Conservation (phyloP, 257 asterid genomes). For the Gardenia jasminoides region DNA sequence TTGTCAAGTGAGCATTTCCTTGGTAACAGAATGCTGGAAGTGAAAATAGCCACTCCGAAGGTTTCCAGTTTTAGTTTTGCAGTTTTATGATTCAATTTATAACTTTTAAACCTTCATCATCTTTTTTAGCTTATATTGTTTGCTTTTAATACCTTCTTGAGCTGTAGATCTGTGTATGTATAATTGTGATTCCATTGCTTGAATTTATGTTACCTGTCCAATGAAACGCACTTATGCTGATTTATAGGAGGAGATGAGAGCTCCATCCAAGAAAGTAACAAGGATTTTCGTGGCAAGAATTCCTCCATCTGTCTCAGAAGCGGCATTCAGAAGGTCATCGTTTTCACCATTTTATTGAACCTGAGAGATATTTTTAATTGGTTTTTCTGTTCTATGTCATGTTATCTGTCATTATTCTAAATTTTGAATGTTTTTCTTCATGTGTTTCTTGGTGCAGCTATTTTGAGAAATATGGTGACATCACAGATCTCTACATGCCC, state of each 20-base stretch:
- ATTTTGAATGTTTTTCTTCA: conserved; percentile 21
- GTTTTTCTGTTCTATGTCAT: not conserved
- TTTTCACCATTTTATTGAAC: not conserved
- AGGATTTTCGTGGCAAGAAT: conserved; percentile 96
- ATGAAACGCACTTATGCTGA: not conserved
- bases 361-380: not conserved
- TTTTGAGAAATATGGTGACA: conserved; percentile 87
- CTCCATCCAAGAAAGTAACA: conserved; percentile 86
- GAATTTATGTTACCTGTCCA: not conserved
- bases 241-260: conserved; percentile 91
- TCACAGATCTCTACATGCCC: conserved; percentile 95
- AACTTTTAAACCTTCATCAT: not conserved
- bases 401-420: not conserved
- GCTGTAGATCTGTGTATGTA: not conserved
- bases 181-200: not conserved
- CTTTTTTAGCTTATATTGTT: not conserved
- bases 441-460: conserved; percentile 53
- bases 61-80: conserved; percentile 26
- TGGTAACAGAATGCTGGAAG: conserved; percentile 88
- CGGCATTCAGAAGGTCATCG: conserved; percentile 75
- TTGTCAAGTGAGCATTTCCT: conserved; percentile 76
- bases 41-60: conserved; percentile 97
- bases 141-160: not conserved
- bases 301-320: conserved; percentile 81
- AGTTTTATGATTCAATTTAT: not conserved